Evolutionary conservation across 768 basidiomycete genomes (phyloP).

Genomic region (Boletus barrowsii): DNA sequence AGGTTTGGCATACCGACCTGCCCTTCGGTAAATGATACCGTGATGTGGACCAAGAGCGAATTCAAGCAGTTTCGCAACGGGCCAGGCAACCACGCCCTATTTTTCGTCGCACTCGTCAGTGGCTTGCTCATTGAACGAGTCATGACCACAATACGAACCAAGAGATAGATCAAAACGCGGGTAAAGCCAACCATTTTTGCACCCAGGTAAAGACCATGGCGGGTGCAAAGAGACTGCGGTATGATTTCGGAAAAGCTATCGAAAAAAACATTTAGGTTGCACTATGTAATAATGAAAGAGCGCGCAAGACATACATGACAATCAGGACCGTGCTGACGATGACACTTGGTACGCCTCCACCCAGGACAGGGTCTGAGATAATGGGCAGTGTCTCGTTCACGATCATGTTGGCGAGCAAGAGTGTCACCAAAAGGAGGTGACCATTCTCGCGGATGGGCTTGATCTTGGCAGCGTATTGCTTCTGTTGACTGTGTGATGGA

Average conservation of each 20-base stretch:
- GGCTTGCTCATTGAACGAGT: background rate
- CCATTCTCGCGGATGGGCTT: conserved; percentile 83
- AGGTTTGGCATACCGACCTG: conserved; percentile 35
- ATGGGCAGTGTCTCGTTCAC: conserved; percentile 86
- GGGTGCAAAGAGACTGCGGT: conserved; percentile 88
- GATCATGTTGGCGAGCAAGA: conserved; percentile 88
- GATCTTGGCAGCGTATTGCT: conserved; percentile 78
- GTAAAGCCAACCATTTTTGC: conserved; percentile 81
- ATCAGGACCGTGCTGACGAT: conserved; percentile 81
- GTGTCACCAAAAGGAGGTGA: conserved; percentile 77
- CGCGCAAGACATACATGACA: conserved; percentile 64
- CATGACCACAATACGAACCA: conserved; percentile 40
- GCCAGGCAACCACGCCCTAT: conserved; percentile 78
- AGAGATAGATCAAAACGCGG: conserved; percentile 58
- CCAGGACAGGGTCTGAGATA: conserved; percentile 75
- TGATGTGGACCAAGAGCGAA: conserved; percentile 77
- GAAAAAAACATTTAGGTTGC: background rate
- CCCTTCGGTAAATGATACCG: conserved; percentile 86
- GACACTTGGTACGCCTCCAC: conserved; percentile 75
- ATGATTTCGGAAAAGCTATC: conserved; percentile 86
- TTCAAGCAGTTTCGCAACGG: conserved; percentile 80
- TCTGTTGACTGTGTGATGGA: conserved; percentile 57
- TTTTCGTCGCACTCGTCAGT: background rate
- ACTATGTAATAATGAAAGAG: background rate
- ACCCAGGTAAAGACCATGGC: conserved; percentile 85